Conservation (phyloP, 495 filamentous ascomycete genomes). For the Podospora conica region DNA sequence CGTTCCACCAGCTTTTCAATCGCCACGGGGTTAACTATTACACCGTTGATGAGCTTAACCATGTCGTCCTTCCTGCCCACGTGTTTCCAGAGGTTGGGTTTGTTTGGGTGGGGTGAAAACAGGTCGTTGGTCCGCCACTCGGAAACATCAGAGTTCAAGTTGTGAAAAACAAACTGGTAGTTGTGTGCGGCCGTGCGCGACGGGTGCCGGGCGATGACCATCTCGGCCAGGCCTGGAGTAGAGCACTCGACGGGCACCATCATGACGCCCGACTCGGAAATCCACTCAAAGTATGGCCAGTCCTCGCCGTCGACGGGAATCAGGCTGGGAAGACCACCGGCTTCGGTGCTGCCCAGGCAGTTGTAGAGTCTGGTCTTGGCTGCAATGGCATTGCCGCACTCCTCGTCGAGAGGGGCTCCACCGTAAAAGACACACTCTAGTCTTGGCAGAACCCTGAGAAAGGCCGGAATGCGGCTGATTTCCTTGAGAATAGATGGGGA, state of each 20-base stretch:
- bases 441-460: slow-evolving; percentile 13
- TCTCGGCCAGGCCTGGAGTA: slow-evolving; percentile 17
- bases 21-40: slow-evolving; percentile 49
- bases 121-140: slow-evolving; percentile 49
- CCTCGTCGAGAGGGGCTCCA: slow-evolving; percentile 14
- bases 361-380: slow-evolving; percentile 8
- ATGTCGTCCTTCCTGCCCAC: slow-evolving; percentile 47
- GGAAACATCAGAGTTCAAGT: slow-evolving; percentile 36
- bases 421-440: slow-evolving; percentile 22
- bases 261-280: slow-evolving; percentile 17
- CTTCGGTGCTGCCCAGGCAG: slow-evolving; percentile 23
- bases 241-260: too few species aligned
- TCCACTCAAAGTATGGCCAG: slow-evolving; percentile 26
- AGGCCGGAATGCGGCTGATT: slow-evolving; percentile 11
- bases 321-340: slow-evolving; percentile 2
- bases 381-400: slow-evolving; percentile 10
- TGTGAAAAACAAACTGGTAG: slow-evolving; percentile 29
- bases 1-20: slow-evolving; percentile 38
- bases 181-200: slow-evolving; percentile 1
- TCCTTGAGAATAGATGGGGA: slow-evolving; percentile 26
- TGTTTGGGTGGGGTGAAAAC: slow-evolving; percentile 39
- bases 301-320: slow-evolving; percentile 6
- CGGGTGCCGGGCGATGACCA: slow-evolving; percentile 14
- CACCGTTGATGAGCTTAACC: slow-evolving; percentile 50
- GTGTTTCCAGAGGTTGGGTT: slow-evolving; percentile 40